Evolutionary conservation across 495 filamentous ascomycete genomes (phyloP).

Genomic region (Aeminium ludgeri): DNA sequence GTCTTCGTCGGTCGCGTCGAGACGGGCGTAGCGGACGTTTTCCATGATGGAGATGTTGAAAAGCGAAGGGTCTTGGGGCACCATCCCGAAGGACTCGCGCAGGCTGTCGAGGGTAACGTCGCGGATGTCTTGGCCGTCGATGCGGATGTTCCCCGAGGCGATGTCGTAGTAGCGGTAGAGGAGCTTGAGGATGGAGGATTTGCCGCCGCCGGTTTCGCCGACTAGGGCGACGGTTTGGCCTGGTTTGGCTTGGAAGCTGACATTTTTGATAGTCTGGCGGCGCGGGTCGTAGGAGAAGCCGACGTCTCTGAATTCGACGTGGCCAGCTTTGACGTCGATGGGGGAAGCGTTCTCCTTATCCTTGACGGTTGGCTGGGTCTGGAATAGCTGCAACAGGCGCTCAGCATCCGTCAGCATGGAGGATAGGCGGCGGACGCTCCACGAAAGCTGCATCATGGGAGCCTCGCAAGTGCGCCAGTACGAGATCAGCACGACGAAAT

Average conservation of each 20-base stretch:
- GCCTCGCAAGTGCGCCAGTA: constrained; percentile 43
- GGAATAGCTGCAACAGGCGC: constrained; percentile 51
- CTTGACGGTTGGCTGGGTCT: constrained; percentile 44
- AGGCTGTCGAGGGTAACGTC: constrained; percentile 51
- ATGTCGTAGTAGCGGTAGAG: constrained; percentile 54
- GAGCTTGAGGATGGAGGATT: constrained; percentile 59
- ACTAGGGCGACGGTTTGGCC: constrained; percentile 60
- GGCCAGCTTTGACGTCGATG: constrained; percentile 40
- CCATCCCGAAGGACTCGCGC: constrained; percentile 50
- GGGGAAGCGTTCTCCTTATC: constrained; percentile 38
- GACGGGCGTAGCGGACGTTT: constrained; percentile 52
- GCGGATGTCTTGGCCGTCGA: constrained; percentile 59
- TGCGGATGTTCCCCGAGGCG: constrained; percentile 41
- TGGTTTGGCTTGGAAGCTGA: constrained; percentile 37
- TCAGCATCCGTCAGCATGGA: constrained; percentile 53
- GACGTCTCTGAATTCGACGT: constrained; percentile 47
- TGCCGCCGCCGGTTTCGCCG: constrained; percentile 61
- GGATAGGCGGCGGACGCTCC: constrained; percentile 36
- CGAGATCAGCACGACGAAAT: constrained; percentile 50
- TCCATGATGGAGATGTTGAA: constrained; percentile 62
- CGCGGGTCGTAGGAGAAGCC: constrained; percentile 55
- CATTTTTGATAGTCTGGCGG: constrained; percentile 45
- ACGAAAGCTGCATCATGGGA: constrained; percentile 48
- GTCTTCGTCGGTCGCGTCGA: constrained; percentile 33
- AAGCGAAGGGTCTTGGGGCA: constrained; percentile 47